Evolutionary conservation across 192 early-diverging fungal species (phyloP).

Genomic region (Podila horticola): DNA sequence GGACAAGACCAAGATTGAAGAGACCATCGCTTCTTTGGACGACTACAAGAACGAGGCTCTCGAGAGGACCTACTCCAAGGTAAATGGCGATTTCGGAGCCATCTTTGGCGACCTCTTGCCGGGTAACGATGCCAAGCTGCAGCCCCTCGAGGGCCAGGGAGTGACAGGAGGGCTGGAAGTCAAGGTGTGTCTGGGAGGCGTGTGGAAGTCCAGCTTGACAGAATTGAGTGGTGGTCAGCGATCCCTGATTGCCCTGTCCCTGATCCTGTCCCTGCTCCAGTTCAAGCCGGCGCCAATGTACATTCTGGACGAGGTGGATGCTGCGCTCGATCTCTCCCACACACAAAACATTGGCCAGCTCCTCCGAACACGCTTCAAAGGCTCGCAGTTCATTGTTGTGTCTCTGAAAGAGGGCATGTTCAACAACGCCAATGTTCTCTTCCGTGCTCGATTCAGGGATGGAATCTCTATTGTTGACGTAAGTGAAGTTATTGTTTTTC

Average conservation of each 20-base stretch:
- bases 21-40: slow-evolving; percentile 90
- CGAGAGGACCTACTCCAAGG: slow-evolving; percentile 88
- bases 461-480: slow-evolving; percentile 94
- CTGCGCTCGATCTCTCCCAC: slow-evolving; percentile 96
- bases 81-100: slow-evolving; percentile 94
- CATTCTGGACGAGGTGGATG: slow-evolving; percentile 99
- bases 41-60: slow-evolving; percentile 92
- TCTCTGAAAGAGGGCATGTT: slow-evolving; percentile 99
- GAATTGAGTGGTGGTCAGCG: slow-evolving; percentile 98
- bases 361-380: slow-evolving; percentile 91
- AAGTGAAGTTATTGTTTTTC: slow-evolving; percentile 2
- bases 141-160: slow-evolving; percentile 82
- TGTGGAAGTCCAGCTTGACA: slow-evolving; percentile 96
- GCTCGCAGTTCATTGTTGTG: slow-evolving; percentile 97
- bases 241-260: slow-evolving; percentile 94
- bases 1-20: slow-evolving; percentile 96
- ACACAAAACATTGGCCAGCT: slow-evolving; percentile 99
- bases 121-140: slow-evolving; percentile 89
- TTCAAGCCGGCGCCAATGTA: slow-evolving; percentile 99
- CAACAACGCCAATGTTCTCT: slow-evolving; percentile 98
- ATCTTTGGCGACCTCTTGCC: slow-evolving; percentile 97
- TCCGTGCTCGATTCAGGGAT: slow-evolving; percentile 92
- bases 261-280: slow-evolving; percentile 95
- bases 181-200: slow-evolving; percentile 93
- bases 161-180: slow-evolving; percentile 92